Evolutionary conservation across 805 yeast species (phyloP).

Genomic region (Wickerhamomyces chambardii): DNA sequence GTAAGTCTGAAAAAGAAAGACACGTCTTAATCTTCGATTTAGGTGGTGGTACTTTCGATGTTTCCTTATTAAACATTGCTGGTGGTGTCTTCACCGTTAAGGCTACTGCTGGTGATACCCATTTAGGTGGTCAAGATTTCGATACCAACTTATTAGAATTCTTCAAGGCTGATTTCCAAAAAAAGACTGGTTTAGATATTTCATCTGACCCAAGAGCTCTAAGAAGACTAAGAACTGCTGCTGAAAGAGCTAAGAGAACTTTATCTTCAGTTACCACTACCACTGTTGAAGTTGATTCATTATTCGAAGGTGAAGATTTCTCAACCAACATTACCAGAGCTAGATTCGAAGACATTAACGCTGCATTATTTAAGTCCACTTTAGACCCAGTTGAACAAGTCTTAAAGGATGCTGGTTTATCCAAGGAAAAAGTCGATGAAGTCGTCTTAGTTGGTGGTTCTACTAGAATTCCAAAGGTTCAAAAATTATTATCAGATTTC

Average conservation of each 20-base stretch:
- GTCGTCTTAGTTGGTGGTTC: conserved; percentile 98
- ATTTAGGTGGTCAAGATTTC: conserved; percentile 99
- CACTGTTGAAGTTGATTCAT: conserved; percentile 92
- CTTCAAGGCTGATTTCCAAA: conserved; percentile 91
- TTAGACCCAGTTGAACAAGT: conserved; percentile 93
- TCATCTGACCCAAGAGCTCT: conserved; percentile 89
- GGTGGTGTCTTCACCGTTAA: conserved; percentile 96
- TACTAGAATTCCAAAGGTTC: conserved; percentile 98
- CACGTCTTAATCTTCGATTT: conserved; percentile 90
- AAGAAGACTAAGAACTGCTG: conserved; percentile 97
- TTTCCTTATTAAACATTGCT: conserved; percentile 83
- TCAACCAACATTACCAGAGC: conserved; percentile 93
- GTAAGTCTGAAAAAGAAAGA: conserved; percentile 71
- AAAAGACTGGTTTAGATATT: conserved; percentile 90
- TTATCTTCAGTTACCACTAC: conserved; percentile 95
- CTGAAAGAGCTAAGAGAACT: conserved; percentile 99
- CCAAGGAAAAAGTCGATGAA: conserved; percentile 83
- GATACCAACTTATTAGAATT: conserved; percentile 92
- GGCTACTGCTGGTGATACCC: conserved; percentile 99
- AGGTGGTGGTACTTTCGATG: conserved; percentile 99
- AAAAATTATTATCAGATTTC: conserved; percentile 88
- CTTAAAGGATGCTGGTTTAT: conserved; percentile 81
- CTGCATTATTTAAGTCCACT: conserved; percentile 87
- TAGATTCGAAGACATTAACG: conserved; percentile 94
- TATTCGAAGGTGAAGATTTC: conserved; percentile 94